Base-by-base conservation (phyloP, 345 rosid genomes). In the Aquilaria sinensis region DNA sequence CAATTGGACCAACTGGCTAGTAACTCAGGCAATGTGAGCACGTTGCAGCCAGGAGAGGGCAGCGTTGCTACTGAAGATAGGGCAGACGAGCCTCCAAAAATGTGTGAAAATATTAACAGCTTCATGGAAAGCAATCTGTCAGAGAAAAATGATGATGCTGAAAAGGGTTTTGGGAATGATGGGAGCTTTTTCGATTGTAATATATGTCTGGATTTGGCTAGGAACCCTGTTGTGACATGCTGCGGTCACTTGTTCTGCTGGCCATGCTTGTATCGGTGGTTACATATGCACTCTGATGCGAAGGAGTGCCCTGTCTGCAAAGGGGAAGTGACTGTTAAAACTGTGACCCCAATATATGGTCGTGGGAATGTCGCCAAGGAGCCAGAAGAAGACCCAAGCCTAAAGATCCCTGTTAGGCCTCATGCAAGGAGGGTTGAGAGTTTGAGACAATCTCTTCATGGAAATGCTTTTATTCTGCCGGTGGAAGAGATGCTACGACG, bases 231-330 rank as follows among this genome's bases (percentile, higher is more conserved):
- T 23, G 74, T 87, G 63, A 87, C 93, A 16, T 73, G 81, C 31
- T 87, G 93, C 50, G 93, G 93, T 56, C 93, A 87, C 47, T 79
- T 87, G 69, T 84, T 78, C 74, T 87, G 93, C 51, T 87, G 93
- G 93, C 74, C 84, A 10, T 87, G 93, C 66, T 75, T 80, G 64
- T 84, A 82, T 64, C 78, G 69, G 72, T 64, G 82, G 70, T 77
- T 74, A 51, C 30, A 60, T 68, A 74, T 68, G 57, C 79, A 84
- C 66, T 41, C 69, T 49, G 77, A 77, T 60, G 53, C 64, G 0
- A 77, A 81, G 55, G 80, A 80, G 52, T 77, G 82, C 58, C 82
- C 82, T 6, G 83, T 45, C 2, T 85, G 91, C 54, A 72, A 77
- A 31, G 84, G 77, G 2, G 82, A 83, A 55, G 83, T 85, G 23